phyloP scores from a whole-genome alignment of 2,329 filamentous ascomycete genomes.

The Xylariaceae sp. region DNA sequence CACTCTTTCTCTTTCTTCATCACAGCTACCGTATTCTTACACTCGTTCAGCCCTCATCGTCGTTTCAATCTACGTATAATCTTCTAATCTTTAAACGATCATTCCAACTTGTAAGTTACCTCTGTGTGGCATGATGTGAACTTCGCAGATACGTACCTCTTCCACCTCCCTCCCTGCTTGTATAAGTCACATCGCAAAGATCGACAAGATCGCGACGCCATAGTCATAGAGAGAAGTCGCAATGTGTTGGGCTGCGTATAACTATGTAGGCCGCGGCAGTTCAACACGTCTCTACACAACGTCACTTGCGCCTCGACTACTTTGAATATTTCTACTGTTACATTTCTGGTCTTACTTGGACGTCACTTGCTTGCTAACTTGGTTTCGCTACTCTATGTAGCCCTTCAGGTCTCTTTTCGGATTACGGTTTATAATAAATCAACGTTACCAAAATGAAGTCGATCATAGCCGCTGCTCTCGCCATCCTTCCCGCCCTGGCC shows the following conservation, averaged over 20 bases:
- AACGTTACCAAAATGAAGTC: constrained; percentile 40
- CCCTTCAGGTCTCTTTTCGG: constrained; percentile 27
- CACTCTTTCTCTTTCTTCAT: constrained; percentile 9
- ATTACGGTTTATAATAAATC: constrained; percentile 19
- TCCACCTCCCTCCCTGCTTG: not conserved
- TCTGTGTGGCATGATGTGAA: not conserved
- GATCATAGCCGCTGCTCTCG: constrained; percentile 32
- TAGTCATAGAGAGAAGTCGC: not conserved
- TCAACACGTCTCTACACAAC: not conserved
- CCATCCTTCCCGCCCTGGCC: constrained; percentile 37
- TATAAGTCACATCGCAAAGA: constrained; percentile 8
- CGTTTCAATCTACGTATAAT: constrained; percentile 8
- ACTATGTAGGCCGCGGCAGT: not conserved
- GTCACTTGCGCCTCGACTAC: constrained; percentile 1
- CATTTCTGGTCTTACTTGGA: too few relatives aligned
- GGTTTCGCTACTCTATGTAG: constrained; percentile 5
- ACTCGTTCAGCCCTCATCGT: constrained; percentile 7
- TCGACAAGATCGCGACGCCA: constrained; percentile 1
- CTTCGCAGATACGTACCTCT: not conserved
- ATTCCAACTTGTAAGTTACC: constrained; percentile 24
- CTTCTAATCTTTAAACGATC: constrained; percentile 20
- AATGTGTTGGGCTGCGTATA: constrained; percentile 1
- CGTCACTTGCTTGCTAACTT: constrained; percentile 7
- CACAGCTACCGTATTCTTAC: constrained; percentile 15
- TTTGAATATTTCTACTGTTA: too few relatives aligned